A percentile compares a stretch with the other conserved stretches of the same genome.
phyloP scores from a whole-genome alignment of 306 rosid genomes.

The Elaeagnus macrophylla region DNA sequence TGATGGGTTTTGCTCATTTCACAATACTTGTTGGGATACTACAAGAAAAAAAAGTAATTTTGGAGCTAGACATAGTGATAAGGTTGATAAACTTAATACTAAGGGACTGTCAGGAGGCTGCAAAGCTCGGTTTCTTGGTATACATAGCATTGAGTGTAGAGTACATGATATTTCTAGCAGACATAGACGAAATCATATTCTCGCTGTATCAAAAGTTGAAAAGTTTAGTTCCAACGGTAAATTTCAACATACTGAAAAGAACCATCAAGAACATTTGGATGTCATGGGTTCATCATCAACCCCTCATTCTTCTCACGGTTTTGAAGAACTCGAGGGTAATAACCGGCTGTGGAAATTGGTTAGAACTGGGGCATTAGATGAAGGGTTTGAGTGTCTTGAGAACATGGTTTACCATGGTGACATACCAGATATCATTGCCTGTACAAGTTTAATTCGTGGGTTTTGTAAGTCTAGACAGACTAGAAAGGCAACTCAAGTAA shows the following conservation, averaged over 20 bases:
- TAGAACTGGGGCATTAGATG: conserved; percentile 63
- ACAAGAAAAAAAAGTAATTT: conserved; percentile 15
- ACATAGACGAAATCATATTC: conserved; percentile 20
- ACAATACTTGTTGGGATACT: conserved; percentile 16
- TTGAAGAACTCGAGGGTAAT: conserved; percentile 46
- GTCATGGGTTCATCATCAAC: conserved; percentile 20
- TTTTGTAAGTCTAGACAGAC: conserved; percentile 60
- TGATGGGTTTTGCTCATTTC: conserved; percentile 45
- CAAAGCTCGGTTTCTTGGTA: conserved; percentile 25
- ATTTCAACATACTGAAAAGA: conserved; percentile 27
- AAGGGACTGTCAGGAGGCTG: conserved; percentile 20
- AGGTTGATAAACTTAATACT: conserved; percentile 9
- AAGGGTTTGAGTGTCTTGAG: conserved; percentile 56
- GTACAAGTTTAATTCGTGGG: conserved; percentile 74
- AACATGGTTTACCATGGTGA: conserved; percentile 49
- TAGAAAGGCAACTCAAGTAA: conserved; percentile 55
- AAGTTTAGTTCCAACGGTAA: conserved; percentile 40
- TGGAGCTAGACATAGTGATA: conserved; percentile 21
- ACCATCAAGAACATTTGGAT: conserved; percentile 21
- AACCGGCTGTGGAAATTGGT: conserved; percentile 46
- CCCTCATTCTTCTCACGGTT: conserved; percentile 27
- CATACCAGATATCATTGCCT: conserved; percentile 67
- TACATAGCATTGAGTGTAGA: conserved; percentile 16
- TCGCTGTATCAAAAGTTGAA: conserved; percentile 42
- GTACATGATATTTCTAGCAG: conserved; percentile 16